Evolutionary conservation across 441 rosid species (phyloP), one percentile per base, ranked within the genome.

Genomic region (Daphne laureola): DNA sequence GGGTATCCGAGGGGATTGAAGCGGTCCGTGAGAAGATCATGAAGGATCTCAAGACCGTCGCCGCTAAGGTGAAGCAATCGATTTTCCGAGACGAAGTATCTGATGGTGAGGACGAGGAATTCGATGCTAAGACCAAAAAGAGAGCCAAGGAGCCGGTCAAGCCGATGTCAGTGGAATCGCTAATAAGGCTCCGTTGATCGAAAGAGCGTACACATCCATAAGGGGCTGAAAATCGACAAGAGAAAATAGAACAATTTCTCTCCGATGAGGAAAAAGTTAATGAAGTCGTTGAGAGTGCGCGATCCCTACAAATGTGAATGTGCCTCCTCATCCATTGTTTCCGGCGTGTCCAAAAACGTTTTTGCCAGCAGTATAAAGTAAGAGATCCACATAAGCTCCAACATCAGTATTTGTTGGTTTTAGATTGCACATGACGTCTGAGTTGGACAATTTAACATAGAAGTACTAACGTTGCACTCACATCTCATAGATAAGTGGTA

Each of bases 11-110:
- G 68, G 89, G 86, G 72, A 86, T 90, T 76, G 79, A 71, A 9
- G 90, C 68, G 46, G 83, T 79, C 36, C 69, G 94, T 76, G 87
- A 81, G 79, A 83, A 80, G 86, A 63, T 84, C 63, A 80, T 84
- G 80, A 65, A 73, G 57, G 91, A 87, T 79, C 83, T 90, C 64
- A 87, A 76, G 65, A 68, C 75, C 55, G 85, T 64, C 48, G 84
- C 78, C 43, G 77, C 73, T 55, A 73, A 69, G 82, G 78, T 84
- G 74, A 84, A 77, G 51, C 78, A 80, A 54, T 67, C 70, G 16
- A 67, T 78, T 66, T 74, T 85, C 38, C 71, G 74, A 49, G 67
- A 71, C 62, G 64, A 65, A 48, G 70, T 42, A 51, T 36, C 68
- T 6, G 69, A 21, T 4, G 70, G 59, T 11, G 78, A 48, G 36